Evolutionary conservation across 2,329 filamentous ascomycete species (phyloP).

Genomic region (Botrytis medusae): DNA sequence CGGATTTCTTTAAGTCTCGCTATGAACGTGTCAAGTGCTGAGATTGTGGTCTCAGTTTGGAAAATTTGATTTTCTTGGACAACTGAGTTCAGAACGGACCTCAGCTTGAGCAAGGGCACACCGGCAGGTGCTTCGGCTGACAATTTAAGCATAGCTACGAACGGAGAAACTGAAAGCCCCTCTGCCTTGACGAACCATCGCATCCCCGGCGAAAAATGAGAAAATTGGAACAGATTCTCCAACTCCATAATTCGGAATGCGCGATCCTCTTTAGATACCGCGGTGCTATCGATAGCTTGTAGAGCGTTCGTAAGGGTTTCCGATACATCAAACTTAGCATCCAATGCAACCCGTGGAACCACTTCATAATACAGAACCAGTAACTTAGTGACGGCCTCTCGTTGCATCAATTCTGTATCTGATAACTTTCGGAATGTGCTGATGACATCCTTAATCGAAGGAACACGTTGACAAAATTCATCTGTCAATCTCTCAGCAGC

Average conservation of each 20-base stretch:
- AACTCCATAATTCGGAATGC: constrained; percentile 70
- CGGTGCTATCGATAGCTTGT: constrained; percentile 55
- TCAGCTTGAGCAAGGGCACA: constrained; percentile 52
- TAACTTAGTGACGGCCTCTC: constrained; percentile 75
- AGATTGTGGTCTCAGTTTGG: constrained; percentile 45
- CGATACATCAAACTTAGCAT: constrained; percentile 87
- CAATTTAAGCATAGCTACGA: constrained; percentile 67
- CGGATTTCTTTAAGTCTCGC: constrained; percentile 39
- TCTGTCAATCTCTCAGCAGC: constrained; percentile 66
- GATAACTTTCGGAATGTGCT: constrained; percentile 68
- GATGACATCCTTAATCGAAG: constrained; percentile 79
- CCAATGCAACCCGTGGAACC: constrained; percentile 74
- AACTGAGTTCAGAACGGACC: constrained; percentile 58
- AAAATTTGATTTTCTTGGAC: constrained; percentile 67
- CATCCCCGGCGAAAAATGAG: constrained; percentile 78
- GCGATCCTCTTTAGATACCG: constrained; percentile 46
- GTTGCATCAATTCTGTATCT: constrained; percentile 69
- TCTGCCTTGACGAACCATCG: constrained; percentile 83
- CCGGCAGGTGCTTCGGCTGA: constrained; percentile 50
- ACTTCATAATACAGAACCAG: constrained; percentile 83
- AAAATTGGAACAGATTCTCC: constrained; percentile 78
- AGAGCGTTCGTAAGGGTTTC: constrained; percentile 70
- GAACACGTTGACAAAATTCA: constrained; percentile 76
- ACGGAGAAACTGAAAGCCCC: constrained; percentile 64
- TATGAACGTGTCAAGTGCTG: constrained; percentile 51